Evolutionary conservation across 73 alveolate species (phyloP).

Genomic region (Tetrahymena elliotti): DNA sequence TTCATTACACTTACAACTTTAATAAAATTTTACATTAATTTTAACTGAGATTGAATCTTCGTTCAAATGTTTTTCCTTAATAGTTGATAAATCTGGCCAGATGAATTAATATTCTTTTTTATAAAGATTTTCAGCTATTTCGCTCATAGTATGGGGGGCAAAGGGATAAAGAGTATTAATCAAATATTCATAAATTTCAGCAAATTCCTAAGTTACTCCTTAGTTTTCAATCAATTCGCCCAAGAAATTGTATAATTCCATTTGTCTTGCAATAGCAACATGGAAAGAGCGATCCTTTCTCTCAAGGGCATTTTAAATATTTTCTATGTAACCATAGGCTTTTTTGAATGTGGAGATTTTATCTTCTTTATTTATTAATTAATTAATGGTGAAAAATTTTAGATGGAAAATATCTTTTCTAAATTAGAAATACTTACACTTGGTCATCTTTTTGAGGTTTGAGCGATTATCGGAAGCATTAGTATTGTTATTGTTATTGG

Average conservation of each 20-base stretch:
- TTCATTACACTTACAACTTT: neutral
- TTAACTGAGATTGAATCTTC: neutral
- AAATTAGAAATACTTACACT: too few relatives aligned
- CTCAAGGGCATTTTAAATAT: constrained; percentile 5
- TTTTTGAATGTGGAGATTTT: neutral
- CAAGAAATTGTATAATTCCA: constrained; percentile 38
- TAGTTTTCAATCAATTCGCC: neutral
- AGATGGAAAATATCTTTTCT: neutral
- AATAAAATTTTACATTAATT: neutral
- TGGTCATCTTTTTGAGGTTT: neutral
- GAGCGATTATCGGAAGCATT: too few relatives aligned
- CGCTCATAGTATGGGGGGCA: constrained; percentile 46
- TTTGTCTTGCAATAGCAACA: constrained; percentile 54
- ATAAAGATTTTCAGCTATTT: neutral
- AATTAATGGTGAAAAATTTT: neutral
- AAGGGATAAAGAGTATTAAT: constrained; percentile 15
- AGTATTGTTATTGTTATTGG: too few relatives aligned
- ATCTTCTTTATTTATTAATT: neutral
- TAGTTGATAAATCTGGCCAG: neutral
- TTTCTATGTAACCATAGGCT: neutral
- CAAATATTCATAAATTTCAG: neutral
- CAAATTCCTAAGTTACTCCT: neutral
- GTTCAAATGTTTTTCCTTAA: neutral
- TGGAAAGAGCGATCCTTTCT: constrained; percentile 28
- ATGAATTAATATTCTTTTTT: neutral